phyloP scores from a whole-genome alignment of 345 rosid genomes.

The Arabidopsis thaliana region TAIR10.1 NC_003074.8:21854501-21855000 shows the following conservation, averaged over 20 bases:
- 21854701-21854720: constrained; percentile 56
- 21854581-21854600: constrained; percentile 16
- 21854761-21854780: constrained; percentile 34
- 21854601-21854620: constrained; percentile 26
- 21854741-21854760: constrained; percentile 56
- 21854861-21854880: constrained; percentile 5
- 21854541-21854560: constrained; percentile 21
- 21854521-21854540: not conserved
- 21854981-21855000: constrained; percentile 4
- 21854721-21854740: constrained; percentile 47
- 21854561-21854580: constrained; percentile 5
- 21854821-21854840: constrained; percentile 63
- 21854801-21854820: constrained; percentile 80
- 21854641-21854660: not conserved
- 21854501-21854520: constrained; percentile 30
- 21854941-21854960: constrained; percentile 20
- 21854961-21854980: constrained; percentile 45
- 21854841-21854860: constrained; percentile 61
- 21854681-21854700: not conserved
- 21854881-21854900: constrained; percentile 24
- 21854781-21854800: constrained; percentile 80
- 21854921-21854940: constrained; percentile 1
- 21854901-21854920: constrained; percentile 17
- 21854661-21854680: not conserved
- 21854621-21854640: not conserved